Evolutionary conservation across 768 basidiomycete species (phyloP), one percentile per base, ranked within the genome.

Genomic region (Rossbeevera mucosa): DNA sequence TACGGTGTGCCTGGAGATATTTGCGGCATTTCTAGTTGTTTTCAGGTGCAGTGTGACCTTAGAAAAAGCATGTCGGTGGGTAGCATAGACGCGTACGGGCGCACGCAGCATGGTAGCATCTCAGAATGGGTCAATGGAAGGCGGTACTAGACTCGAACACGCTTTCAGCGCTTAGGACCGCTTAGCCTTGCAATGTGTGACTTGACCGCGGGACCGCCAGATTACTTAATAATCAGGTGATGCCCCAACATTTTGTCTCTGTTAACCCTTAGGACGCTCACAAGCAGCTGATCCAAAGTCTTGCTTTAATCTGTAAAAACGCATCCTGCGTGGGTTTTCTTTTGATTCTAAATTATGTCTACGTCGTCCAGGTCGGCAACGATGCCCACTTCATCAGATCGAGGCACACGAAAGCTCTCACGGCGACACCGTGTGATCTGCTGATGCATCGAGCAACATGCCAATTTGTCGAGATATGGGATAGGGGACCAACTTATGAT

Each of bases 41-140:
- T 25, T 53, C 9, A n/a, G 21, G 4, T 24, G 47, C 2, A 7
- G 44, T 30, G 21, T 20, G 2, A 45, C 28, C 33, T 25, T 55
- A 13, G 44, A 55, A 12, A 33, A 44, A 20, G 41, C 14, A 16
- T 54, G 16, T 44, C 42, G 50, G 28, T 41, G 18, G 28, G 22
- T 38, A 7, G 41, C 24, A 11, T 51, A 45, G 25, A 44, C 36
- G 59, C 54, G 61, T 51, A 51, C 38, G 24, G 22, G 60, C 60
- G 68, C 64, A 51, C 74, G 80, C 67, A 81, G 71, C 81, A 83
- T 84, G 46, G 75, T 68, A 72, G 31, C 81, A 81, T 82, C 49
- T 55, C 61, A 57, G 49, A 41, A 22, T 14, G 38, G 29, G 22
- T 47, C 22, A 46, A 40, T 16, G 31, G 21, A 41, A 38, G 36